A percentile compares a stretch with the other conserved stretches of the same genome.
Evolutionary conservation across 2,329 filamentous ascomycete species (phyloP).

Genomic region (Exophiala xenobiotica): DNA sequence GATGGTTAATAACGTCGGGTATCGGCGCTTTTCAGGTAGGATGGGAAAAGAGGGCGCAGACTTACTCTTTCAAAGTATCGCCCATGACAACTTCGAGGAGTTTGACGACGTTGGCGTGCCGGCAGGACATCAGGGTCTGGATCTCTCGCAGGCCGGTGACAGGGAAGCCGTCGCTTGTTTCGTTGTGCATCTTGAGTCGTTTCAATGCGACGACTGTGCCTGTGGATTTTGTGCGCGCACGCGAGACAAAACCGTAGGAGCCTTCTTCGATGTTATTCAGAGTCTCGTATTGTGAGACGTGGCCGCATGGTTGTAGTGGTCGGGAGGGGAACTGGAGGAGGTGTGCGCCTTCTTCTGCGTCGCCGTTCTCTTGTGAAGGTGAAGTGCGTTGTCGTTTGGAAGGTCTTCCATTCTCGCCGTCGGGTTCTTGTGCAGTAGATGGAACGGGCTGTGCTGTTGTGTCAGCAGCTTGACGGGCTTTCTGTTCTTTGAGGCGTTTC

Average conservation of each 20-base stretch:
- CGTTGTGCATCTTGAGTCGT: conserved; percentile 81
- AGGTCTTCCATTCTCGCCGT: conserved; percentile 44
- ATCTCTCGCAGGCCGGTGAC: conserved; percentile 94
- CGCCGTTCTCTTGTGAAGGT: conserved; percentile 34
- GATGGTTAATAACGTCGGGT: conserved; percentile 38
- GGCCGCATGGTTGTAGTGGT: conserved; percentile 69
- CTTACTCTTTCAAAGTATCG: conserved; percentile 59
- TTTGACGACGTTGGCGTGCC: conserved; percentile 78
- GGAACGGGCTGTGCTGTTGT: conserved; percentile 70
- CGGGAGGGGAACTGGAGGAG: conserved; percentile 71
- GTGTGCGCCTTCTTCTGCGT: conserved; percentile 43
- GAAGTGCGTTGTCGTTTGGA: conserved; percentile 64
- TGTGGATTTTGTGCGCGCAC: conserved; percentile 71
- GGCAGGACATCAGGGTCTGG: conserved; percentile 77
- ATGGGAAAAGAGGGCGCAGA: conserved; percentile 23
- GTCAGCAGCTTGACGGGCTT: conserved; percentile 66
- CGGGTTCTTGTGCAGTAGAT: conserved; percentile 31
- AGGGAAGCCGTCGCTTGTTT: conserved; percentile 71
- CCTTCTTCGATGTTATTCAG: conserved; percentile 98
- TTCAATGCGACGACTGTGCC: conserved; percentile 87
- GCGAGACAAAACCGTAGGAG: conserved; percentile 90
- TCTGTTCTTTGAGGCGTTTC: conserved; percentile 78
- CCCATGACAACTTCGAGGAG: conserved; percentile 83
- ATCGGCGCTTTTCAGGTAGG: conserved; percentile 40
- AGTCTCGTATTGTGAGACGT: conserved; percentile 84